Evolutionary conservation across 441 rosid genomes (phyloP).

Genomic region (Populus tomentosa): DNA sequence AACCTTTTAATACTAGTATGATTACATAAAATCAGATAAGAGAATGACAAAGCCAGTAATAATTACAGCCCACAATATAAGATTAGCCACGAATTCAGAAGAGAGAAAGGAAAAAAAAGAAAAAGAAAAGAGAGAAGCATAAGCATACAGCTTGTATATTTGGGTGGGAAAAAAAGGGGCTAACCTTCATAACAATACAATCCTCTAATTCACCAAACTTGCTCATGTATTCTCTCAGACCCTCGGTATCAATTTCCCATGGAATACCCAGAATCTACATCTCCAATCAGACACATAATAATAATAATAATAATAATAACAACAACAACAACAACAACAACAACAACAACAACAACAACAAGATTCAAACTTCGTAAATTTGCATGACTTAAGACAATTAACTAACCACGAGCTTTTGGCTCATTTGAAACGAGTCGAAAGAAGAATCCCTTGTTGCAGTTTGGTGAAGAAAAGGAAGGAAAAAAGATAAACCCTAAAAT

Average conservation of each 20-base stretch:
- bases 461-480: slow-evolving; percentile 10
- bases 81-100: not conserved
- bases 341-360: too few relatives aligned
- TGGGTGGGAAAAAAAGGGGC: not conserved
- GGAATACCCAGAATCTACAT: slow-evolving; percentile 89
- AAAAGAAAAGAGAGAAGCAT: not conserved
- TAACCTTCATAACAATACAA: slow-evolving; percentile 95
- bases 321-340: too few relatives aligned
- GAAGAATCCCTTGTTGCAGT: not conserved
- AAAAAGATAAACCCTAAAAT: not conserved
- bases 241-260: slow-evolving; percentile 91
- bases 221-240: slow-evolving; percentile 83
- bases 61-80: not conserved
- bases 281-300: slow-evolving; percentile 1
- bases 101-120: not conserved
- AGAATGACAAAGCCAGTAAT: not conserved
- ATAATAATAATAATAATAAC: not conserved
- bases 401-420: slow-evolving; percentile 97
- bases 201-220: slow-evolving; percentile 93
- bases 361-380: not conserved
- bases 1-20: not conserved
- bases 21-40: not conserved
- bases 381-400: not conserved
- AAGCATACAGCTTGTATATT: not conserved
- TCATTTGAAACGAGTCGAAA: slow-evolving; percentile 38